phyloP scores from a whole-genome alignment of 257 asterid genomes.

The Petunia secreta region DNA sequence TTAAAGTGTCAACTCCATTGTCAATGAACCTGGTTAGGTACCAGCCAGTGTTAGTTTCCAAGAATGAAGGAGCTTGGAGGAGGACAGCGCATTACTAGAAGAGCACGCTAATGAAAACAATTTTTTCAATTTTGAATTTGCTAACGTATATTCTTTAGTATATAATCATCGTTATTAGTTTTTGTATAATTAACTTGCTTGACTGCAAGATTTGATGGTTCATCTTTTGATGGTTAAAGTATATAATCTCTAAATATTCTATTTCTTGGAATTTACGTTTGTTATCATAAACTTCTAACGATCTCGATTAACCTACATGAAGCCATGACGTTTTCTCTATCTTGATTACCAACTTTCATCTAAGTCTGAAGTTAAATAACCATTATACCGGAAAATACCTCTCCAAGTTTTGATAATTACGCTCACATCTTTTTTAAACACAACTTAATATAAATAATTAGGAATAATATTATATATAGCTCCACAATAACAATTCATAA shows the following conservation, averaged over 20 bases:
- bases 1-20: conserved; percentile 8
- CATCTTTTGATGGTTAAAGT: neutral
- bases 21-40: conserved; percentile 5
- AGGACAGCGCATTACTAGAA: neutral
- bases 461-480: no score
- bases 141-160: neutral
- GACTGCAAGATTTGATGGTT: neutral
- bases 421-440: no score
- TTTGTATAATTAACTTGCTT: conserved; percentile 4
- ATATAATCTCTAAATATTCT: neutral
- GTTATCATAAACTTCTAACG: no score
- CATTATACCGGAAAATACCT: no score
- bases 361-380: no score
- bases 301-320: no score
- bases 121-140: neutral
- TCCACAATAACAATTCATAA: no score
- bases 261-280: neutral
- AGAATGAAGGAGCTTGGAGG: conserved; percentile 2
- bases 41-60: neutral
- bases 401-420: no score
- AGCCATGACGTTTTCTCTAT: no score
- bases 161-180: neutral
- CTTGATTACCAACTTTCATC: no score
- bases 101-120: neutral
- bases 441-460: no score